Evolutionary conservation across 192 early-diverging fungal species (phyloP).

Genomic region (Mortierella antarctica): DNA sequence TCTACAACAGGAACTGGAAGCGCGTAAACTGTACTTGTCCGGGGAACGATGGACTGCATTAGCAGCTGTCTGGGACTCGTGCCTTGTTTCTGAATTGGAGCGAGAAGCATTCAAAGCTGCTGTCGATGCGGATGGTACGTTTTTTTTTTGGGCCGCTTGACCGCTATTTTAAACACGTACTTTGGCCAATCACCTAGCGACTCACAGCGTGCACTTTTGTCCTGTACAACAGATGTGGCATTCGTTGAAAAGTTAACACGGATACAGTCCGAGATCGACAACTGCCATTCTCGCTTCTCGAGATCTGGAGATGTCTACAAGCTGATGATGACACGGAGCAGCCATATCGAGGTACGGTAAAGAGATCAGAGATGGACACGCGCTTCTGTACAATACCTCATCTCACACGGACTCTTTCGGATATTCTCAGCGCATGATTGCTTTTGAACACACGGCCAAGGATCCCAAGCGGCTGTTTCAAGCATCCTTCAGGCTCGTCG

Average conservation of each 20-base stretch:
- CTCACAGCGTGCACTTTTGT: background rate
- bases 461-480: constrained; percentile 80
- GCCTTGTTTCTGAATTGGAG: constrained; percentile 54
- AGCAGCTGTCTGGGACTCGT: constrained; percentile 55
- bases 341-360: constrained; percentile 57
- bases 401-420: too few species aligned
- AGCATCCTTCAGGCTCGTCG: constrained; percentile 80
- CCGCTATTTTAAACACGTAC: too few species aligned
- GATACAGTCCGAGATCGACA: constrained; percentile 34
- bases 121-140: constrained; percentile 52
- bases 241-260: constrained; percentile 43
- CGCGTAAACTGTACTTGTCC: constrained; percentile 31
- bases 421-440: constrained; percentile 66
- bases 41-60: constrained; percentile 43
- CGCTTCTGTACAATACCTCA: background rate
- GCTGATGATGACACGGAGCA: constrained; percentile 59
- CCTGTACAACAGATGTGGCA: constrained; percentile 1
- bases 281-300: constrained; percentile 25
- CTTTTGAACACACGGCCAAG: constrained; percentile 81
- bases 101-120: constrained; percentile 51
- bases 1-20: constrained; percentile 31
- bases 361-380: background rate
- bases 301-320: constrained; percentile 38
- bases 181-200: background rate
- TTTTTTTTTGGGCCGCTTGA: background rate